Conservation (phyloP, 306 rosid genomes). For the Corylus heterophylla region DNA sequence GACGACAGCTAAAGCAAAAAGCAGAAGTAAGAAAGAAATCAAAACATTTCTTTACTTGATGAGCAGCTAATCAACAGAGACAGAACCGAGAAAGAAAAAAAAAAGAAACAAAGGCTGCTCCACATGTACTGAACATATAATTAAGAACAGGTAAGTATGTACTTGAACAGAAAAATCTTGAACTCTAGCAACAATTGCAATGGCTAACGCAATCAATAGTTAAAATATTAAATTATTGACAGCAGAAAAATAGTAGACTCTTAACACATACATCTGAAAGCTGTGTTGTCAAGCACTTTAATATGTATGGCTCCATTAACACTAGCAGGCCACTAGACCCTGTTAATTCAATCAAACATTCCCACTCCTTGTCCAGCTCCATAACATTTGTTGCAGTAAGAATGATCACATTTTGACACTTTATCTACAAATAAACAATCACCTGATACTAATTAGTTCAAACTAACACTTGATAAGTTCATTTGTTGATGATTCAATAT, state of each 20-base stretch:
- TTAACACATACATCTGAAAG: constrained; percentile 63
- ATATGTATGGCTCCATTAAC: constrained; percentile 58
- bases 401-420: constrained; percentile 77
- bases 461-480: neutral
- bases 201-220: neutral
- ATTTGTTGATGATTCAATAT: constrained; percentile 14
- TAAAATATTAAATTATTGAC: neutral
- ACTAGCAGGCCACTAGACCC: constrained; percentile 49
- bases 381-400: constrained; percentile 61
- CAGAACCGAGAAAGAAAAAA: neutral
- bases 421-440: constrained; percentile 61
- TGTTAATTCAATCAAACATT: constrained; percentile 78
- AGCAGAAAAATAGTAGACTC: neutral
- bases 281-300: constrained; percentile 56
- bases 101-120: neutral
- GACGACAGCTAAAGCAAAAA: neutral
- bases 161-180: neutral
- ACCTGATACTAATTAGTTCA: neutral
- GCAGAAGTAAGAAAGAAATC: neutral
- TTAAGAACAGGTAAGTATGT: neutral
- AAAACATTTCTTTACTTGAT: neutral
- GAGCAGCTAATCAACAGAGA: neutral
- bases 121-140: neutral
- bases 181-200: constrained; percentile 3
- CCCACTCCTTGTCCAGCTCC: constrained; percentile 86